Conservation (phyloP, 2,329 filamentous ascomycete genomes). For the Curvularia sp. region DNA sequence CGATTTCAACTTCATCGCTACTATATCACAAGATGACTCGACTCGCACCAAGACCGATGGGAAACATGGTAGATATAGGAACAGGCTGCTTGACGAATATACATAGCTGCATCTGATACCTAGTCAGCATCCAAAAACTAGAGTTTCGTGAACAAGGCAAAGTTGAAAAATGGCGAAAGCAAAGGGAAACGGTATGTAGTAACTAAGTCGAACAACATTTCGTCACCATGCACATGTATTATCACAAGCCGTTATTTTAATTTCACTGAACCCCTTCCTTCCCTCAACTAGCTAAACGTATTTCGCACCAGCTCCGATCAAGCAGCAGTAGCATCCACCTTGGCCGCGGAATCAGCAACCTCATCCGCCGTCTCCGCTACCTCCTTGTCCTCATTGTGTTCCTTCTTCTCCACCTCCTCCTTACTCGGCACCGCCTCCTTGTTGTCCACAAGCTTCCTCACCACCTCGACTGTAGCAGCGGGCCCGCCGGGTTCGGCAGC, state of each 20-base stretch:
- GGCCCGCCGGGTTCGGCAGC: slow-evolving; percentile 78
- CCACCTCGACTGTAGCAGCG: slow-evolving; percentile 76
- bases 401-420: slow-evolving; percentile 41
- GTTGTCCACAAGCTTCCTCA: slow-evolving; percentile 68
- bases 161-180: too few relatives aligned
- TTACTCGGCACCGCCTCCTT: slow-evolving; percentile 34
- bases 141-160: too few relatives aligned
- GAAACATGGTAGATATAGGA: too few relatives aligned
- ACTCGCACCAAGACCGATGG: too few relatives aligned
- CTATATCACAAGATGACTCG: too few relatives aligned
- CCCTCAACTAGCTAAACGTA: neutral
- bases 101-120: too few relatives aligned
- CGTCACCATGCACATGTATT: neutral
- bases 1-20: too few relatives aligned
- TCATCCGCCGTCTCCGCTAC: slow-evolving; percentile 54
- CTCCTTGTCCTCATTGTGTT: slow-evolving; percentile 51
- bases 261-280: neutral
- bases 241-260: neutral
- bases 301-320: slow-evolving; percentile 1
- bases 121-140: too few relatives aligned
- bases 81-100: too few relatives aligned
- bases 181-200: neutral
- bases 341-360: slow-evolving; percentile 38
- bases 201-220: neutral
- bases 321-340: slow-evolving; percentile 42